phyloP scores from a whole-genome alignment of 2,329 filamentous ascomycete species.

The Fusarium sp. region DNA sequence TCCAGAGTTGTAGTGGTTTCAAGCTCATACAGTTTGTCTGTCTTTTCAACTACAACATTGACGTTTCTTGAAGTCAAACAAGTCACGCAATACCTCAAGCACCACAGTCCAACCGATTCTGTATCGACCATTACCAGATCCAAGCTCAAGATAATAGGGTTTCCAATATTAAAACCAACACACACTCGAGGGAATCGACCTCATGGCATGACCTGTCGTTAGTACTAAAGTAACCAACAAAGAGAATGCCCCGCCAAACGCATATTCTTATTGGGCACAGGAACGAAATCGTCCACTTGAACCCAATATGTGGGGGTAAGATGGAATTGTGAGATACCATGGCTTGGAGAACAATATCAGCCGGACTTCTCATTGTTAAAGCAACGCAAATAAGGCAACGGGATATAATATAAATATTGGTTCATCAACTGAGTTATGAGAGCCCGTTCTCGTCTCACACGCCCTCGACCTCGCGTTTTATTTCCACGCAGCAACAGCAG shows the following conservation, averaged over 20 bases:
- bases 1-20: neutral
- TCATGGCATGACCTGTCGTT: conserved; percentile 23
- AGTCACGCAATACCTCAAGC: neutral
- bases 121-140: neutral
- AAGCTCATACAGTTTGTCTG: neutral
- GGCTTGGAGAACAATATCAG: conserved; percentile 45
- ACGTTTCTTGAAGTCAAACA: neutral
- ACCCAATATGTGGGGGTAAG: conserved; percentile 38
- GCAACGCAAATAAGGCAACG: conserved; percentile 30
- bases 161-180: neutral
- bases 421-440: conserved; percentile 43
- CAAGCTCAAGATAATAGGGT: neutral
- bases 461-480: conserved; percentile 46
- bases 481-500: conserved; percentile 42
- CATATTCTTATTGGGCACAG: conserved; percentile 24
- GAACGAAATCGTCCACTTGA: conserved; percentile 22
- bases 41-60: neutral
- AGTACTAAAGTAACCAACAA: conserved; percentile 34
- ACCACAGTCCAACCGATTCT: neutral
- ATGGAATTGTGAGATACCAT: conserved; percentile 30
- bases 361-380: conserved; percentile 26
- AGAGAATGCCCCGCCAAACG: conserved; percentile 35
- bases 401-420: conserved; percentile 17
- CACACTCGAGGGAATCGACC: neutral
- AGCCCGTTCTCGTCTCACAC: conserved; percentile 42